phyloP scores from a whole-genome alignment of 192 early-diverging fungal genomes.

The Coemansia reversa region DNA sequence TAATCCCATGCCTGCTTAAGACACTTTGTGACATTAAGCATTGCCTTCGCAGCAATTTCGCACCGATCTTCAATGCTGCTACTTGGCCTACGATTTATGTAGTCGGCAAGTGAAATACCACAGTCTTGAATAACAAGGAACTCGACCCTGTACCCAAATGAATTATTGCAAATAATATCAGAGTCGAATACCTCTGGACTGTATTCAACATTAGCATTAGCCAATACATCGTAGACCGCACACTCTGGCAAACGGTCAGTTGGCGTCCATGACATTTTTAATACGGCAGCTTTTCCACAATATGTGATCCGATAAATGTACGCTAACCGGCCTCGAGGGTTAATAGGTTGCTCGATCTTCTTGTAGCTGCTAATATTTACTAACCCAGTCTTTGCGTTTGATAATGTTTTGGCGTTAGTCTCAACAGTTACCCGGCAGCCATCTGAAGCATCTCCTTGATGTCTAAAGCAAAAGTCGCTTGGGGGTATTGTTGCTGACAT shows the following conservation, averaged over 20 bases:
- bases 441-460: too few species aligned
- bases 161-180: not conserved
- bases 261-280: conserved; percentile 14
- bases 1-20: not conserved
- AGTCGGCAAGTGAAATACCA: not conserved
- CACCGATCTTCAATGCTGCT: not conserved
- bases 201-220: not conserved
- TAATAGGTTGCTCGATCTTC: too few species aligned
- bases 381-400: too few species aligned
- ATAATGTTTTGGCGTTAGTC: too few species aligned
- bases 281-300: not conserved
- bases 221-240: conserved; percentile 14
- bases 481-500: not conserved
- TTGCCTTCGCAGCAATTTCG: not conserved
- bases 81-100: not conserved
- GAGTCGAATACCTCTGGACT: conserved; percentile 3
- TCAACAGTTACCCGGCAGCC: too few species aligned
- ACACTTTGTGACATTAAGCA: not conserved
- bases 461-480: not conserved
- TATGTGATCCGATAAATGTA: not conserved
- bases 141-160: conserved; percentile 15
- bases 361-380: too few species aligned
- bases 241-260: conserved; percentile 9
- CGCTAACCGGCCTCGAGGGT: not conserved
- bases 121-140: conserved; percentile 17